Conservation (phyloP, 805 yeast species). For the Helenozyma rhizophorensis region DNA sequence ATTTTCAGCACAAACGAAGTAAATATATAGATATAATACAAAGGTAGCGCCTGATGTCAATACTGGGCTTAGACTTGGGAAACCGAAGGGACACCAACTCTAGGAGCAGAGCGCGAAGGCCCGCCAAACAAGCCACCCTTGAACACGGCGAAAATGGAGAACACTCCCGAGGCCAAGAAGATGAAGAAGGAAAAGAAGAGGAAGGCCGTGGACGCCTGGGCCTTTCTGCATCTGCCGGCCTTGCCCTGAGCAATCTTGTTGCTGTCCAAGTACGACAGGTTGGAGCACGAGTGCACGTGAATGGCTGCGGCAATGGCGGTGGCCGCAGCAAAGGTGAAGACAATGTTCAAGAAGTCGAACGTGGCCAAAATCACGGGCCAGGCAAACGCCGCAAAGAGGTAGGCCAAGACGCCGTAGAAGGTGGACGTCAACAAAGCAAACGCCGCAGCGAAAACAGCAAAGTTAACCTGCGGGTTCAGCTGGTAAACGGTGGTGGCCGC, state of each 20-base stretch:
- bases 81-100: slow-evolving; percentile 87
- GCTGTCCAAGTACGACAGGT: slow-evolving; percentile 58
- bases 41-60: neutral
- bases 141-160: slow-evolving; percentile 55
- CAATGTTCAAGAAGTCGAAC: slow-evolving; percentile 82
- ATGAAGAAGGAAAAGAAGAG: slow-evolving; percentile 78
- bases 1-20: neutral
- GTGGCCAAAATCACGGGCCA: slow-evolving; percentile 77
- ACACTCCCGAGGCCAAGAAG: slow-evolving; percentile 60
- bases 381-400: slow-evolving; percentile 72
- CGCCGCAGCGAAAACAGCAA: slow-evolving; percentile 80
- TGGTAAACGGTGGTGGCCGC: slow-evolving; percentile 56
- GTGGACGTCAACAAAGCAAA: slow-evolving; percentile 80
- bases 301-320: slow-evolving; percentile 90
- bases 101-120: slow-evolving; percentile 47
- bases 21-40: slow-evolving; percentile 1
- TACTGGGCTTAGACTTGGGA: slow-evolving; percentile 63
- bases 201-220: slow-evolving; percentile 82
- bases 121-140: slow-evolving; percentile 45
- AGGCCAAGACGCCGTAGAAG: slow-evolving; percentile 74
- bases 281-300: slow-evolving; percentile 80
- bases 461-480: slow-evolving; percentile 78
- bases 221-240: slow-evolving; percentile 86
- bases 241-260: slow-evolving; percentile 77
- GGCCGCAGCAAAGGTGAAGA: slow-evolving; percentile 93